Evolutionary conservation across 495 filamentous ascomycete genomes (phyloP).

Genomic region (Hypoxylon subgilvum): DNA sequence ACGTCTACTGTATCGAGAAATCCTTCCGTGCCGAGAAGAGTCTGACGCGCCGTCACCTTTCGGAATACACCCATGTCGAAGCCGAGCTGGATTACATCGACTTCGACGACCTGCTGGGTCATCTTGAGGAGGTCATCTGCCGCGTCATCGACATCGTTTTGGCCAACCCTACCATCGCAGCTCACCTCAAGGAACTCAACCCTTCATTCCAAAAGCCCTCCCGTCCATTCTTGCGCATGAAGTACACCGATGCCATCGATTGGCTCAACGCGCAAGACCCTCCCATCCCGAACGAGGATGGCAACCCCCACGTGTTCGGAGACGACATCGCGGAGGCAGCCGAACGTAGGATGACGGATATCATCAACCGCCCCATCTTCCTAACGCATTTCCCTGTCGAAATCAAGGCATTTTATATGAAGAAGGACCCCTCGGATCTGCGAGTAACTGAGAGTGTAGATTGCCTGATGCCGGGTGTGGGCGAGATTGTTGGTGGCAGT

Average conservation of each 20-base stretch:
- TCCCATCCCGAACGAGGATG: conserved; percentile 87
- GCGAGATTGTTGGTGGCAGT: conserved; percentile 94
- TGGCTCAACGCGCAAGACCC: conserved; percentile 86
- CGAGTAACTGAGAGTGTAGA: conserved; percentile 97
- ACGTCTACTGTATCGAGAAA: conserved; percentile 97
- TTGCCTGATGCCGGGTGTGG: conserved; percentile 93
- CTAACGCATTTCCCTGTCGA: conserved; percentile 95
- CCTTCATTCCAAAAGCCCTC: conserved; percentile 79
- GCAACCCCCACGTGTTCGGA: conserved; percentile 85
- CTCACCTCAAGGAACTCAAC: conserved; percentile 83
- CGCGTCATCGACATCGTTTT: conserved; percentile 79
- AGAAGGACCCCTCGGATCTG: conserved; percentile 79
- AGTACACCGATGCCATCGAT: conserved; percentile 89
- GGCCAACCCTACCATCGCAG: conserved; percentile 70
- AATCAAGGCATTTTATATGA: conserved; percentile 99
- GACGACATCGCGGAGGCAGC: conserved; percentile 99
- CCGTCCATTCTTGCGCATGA: conserved; percentile 93
- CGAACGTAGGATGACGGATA: conserved; percentile 95
- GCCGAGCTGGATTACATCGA: conserved; percentile 95
- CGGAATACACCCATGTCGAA: conserved; percentile 97
- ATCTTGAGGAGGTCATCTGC: conserved; percentile 89
- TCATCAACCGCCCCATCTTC: conserved; percentile 93
- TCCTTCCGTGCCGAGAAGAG: conserved; percentile 98
- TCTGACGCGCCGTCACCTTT: conserved; percentile 89
- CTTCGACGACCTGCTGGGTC: conserved; percentile 88